Evolutionary conservation across 176 grass and related monocot genomes (phyloP).

Genomic region (Alloteropsis semialata): DNA sequence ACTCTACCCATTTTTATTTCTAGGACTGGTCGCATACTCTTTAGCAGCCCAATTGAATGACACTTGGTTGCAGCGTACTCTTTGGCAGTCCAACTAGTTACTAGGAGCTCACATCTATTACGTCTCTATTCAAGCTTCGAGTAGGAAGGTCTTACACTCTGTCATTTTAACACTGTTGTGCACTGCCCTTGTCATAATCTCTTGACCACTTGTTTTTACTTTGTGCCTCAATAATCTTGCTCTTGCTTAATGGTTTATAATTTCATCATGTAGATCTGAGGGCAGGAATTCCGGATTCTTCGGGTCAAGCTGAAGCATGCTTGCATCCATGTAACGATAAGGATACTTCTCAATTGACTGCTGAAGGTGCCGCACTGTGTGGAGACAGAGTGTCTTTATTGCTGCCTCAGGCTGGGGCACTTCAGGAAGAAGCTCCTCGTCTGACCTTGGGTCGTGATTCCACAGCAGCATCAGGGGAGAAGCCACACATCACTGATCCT

Average conservation of each 20-base stretch:
- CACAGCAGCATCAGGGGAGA: slow-evolving; percentile 17
- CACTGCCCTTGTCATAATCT: no score
- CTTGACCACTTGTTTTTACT: background rate
- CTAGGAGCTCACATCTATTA: background rate
- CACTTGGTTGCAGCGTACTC: background rate
- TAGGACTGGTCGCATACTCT: background rate
- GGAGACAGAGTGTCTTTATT: slow-evolving; percentile 18
- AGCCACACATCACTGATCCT: background rate
- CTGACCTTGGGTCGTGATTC: slow-evolving; percentile 50
- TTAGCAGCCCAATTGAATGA: background rate
- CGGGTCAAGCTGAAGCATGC: background rate
- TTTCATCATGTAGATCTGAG: slow-evolving; percentile 33
- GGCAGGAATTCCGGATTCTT: slow-evolving; percentile 4
- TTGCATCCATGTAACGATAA: slow-evolving; percentile 21
- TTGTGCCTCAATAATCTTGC: background rate
- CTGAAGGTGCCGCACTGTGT: slow-evolving; percentile 17
- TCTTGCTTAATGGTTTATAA: background rate
- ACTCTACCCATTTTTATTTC: background rate
- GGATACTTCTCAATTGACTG: slow-evolving; percentile 21
- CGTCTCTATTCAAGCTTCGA: background rate
- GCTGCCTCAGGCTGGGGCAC: slow-evolving; percentile 10
- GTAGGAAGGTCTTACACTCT: no score
- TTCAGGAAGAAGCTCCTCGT: slow-evolving; percentile 35
- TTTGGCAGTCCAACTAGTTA: background rate
- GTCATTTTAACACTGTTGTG: background rate